These are phyloP conservation scores for Beauveria brongniartii DNA, from an alignment of 2,329 filamentous ascomycete genomes.

Conservation along the genomic window DNA sequence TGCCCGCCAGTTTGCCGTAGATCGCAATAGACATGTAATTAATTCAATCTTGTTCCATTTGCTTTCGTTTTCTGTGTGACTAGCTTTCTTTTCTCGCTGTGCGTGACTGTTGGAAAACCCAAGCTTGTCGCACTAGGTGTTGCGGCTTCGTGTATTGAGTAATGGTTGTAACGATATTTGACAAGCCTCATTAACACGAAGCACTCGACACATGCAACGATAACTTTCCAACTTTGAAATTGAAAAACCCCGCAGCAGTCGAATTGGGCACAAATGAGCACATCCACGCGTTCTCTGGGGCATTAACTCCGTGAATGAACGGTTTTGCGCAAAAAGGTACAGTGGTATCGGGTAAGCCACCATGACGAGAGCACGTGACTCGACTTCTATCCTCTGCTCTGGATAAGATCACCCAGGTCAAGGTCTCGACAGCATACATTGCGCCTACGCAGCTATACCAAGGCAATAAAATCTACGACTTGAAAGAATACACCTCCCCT, in stretches of 20 bases:
- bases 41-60: constrained; percentile 4
- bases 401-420: not conserved
- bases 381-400: not conserved
- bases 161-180: too few relatives aligned
- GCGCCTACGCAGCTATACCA: not conserved
- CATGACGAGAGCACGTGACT: not conserved
- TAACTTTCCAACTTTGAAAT: too few relatives aligned
- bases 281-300: too few relatives aligned
- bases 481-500: not conserved
- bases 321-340: not conserved
- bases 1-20: not conserved
- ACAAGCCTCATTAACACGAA: not conserved
- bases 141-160: too few relatives aligned
- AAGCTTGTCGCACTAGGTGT: too few relatives aligned
- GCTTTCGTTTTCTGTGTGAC: not conserved
- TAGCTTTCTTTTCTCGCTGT: too few relatives aligned
- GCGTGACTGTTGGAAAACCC: too few relatives aligned
- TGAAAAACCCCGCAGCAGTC: too few relatives aligned
- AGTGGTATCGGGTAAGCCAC: not conserved
- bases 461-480: not conserved
- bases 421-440: not conserved
- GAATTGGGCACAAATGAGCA: too few relatives aligned
- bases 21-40: constrained; percentile 11
- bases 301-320: not conserved
- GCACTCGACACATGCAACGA: not conserved